Base-by-base conservation (phyloP, 306 rosid genomes). In the Phaseolus lunatus region DNA sequence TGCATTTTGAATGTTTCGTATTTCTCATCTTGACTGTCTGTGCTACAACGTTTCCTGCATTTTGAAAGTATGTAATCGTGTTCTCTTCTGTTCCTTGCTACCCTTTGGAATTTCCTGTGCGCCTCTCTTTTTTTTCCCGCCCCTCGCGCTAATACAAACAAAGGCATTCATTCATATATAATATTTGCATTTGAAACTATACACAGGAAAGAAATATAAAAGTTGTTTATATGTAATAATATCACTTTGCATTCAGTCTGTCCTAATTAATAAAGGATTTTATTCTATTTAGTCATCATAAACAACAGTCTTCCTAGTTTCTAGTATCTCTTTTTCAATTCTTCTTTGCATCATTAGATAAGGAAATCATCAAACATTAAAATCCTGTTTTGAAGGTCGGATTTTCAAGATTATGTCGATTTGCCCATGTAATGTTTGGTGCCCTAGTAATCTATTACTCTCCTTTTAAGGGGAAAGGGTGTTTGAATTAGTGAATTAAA, bases 401-500 rank as follows among this genome's bases (percentile, higher is more conserved):
- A 31, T 63, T n/a, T 29, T 31, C 43, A 59, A 64, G 26, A 64
- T 35, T 37, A 65, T 37, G 19, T 65, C 12, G 29, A 35, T 65
- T 65, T 65, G 13, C 50, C 2, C 22, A 29, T 37, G 12, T 37
- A 5, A 20, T 19, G 50, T 39, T 33, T 33, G 69, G 9, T 63
- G 23, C 15, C 5, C 14, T 9, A 16, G 35, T 33, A 63, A 63
- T 63, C 48, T 35, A 15, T 39, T 11, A 65, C 31, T 52, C 52
- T 50, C 76, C 64, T 71, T 49, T 70, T 71, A 19, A 33, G 20
- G 50, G 70, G n/a, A 35, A 35, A 65, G n/a, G 70, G 49, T 64
- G 27, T 65, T 18, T 37, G 5, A 65, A 18, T 19, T 27, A 43
- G 58, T 43, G 58, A 45, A 29, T 48, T 62, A 31, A 63, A 67